phyloP scores from a whole-genome alignment of 805 yeast species.

The Saturnispora galanensis region DNA sequence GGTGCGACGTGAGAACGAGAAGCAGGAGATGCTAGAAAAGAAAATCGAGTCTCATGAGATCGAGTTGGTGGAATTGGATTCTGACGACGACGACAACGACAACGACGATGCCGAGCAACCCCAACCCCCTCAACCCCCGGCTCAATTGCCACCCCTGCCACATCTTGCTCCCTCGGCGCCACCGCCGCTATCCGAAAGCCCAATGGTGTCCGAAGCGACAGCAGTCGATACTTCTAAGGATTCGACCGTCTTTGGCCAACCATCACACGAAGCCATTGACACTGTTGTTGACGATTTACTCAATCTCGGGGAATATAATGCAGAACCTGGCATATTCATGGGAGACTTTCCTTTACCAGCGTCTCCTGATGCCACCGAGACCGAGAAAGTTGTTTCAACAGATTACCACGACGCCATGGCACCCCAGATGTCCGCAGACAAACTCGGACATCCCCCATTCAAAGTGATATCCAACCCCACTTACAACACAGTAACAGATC shows the following conservation, averaged over 20 bases:
- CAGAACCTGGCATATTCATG: slow-evolving; percentile 6
- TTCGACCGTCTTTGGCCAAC: neutral
- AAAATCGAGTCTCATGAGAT: slow-evolving; percentile 10
- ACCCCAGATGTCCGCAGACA: neutral
- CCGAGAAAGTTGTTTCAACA: neutral
- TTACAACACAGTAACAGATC: no score
- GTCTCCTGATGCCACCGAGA: slow-evolving; percentile 11
- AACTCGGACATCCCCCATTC: neutral
- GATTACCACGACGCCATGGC: neutral
- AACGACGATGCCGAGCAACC: neutral
- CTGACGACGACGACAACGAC: slow-evolving; percentile 14
- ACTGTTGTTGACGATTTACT: neutral
- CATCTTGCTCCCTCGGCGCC: no score
- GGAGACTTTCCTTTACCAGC: slow-evolving; percentile 6
- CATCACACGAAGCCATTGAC: neutral
- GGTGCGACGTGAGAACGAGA: slow-evolving; percentile 10
- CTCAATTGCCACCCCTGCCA: no score
- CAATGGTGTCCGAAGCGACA: no score
- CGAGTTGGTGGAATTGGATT: slow-evolving; percentile 11
- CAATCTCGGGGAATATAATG: slow-evolving; percentile 3
- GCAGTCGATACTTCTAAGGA: neutral
- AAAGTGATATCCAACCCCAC: slow-evolving; percentile 14
- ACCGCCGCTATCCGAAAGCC: no score
- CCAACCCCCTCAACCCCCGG: neutral
- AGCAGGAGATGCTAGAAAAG: neutral